A percentile compares a stretch with the other conserved stretches of the same genome.
These are phyloP conservation scores for Colletotrichum salicis DNA, from an alignment of 2,329 filamentous ascomycete species.

Conservation along the genomic window DNA sequence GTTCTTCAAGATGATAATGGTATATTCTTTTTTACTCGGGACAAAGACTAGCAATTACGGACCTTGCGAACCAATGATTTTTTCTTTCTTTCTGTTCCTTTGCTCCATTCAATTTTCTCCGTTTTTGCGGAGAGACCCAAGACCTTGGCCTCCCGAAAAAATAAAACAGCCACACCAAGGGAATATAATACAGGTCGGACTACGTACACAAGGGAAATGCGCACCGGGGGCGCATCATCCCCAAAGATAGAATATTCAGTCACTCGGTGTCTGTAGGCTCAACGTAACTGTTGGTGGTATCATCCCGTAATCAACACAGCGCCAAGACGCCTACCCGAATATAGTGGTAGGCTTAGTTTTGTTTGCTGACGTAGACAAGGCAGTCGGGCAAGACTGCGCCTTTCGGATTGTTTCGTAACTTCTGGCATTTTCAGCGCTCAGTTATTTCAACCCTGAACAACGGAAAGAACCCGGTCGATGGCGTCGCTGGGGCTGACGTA, in stretches of 20 bases:
- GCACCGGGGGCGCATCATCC: constrained; percentile 5
- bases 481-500: constrained; percentile 64
- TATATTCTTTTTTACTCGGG: not conserved
- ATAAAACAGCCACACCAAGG: not conserved
- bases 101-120: constrained; percentile 25
- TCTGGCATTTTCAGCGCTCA: not conserved
- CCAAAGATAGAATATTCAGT: constrained; percentile 7
- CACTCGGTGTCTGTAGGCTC: not conserved
- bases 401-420: not conserved
- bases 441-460: constrained; percentile 18
- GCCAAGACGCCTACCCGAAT: not conserved
- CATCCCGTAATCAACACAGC: not conserved
- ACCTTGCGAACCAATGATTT: constrained; percentile 6
- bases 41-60: constrained; percentile 7
- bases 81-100: constrained; percentile 12
- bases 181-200: constrained; percentile 27
- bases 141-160: not conserved
- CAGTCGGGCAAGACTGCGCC: not conserved
- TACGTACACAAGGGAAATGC: constrained; percentile 31
- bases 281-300: not conserved
- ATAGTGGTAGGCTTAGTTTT: not conserved
- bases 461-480: constrained; percentile 49
- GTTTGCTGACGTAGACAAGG: not conserved
- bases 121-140: constrained; percentile 1
- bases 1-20: not conserved